A percentile compares a stretch with the other conserved stretches of the same genome.
Conservation (phyloP, 2,329 filamentous ascomycete species). For the Pezicula rhizophila region DNA sequence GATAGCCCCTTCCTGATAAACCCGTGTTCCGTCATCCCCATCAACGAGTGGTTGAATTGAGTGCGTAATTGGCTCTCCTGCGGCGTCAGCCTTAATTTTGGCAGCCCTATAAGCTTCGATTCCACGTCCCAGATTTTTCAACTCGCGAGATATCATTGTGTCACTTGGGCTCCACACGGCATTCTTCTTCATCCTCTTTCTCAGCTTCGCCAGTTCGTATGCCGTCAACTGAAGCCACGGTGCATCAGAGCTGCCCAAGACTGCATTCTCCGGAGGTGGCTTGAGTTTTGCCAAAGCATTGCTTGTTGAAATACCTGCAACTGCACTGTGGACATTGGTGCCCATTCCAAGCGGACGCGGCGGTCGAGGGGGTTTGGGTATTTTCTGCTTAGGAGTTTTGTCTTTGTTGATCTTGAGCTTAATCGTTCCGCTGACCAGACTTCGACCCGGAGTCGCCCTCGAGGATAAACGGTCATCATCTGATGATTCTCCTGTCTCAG, state of each 20-base stretch:
- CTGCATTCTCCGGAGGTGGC: conserved; percentile 54
- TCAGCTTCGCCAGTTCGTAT: conserved; percentile 60
- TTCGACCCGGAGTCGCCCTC: conserved; percentile 17
- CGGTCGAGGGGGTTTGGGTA: conserved; percentile 21
- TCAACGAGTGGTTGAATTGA: conserved; percentile 25
- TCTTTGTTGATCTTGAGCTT: conserved; percentile 23
- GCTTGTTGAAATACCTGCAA: conserved; percentile 30
- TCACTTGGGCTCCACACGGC: conserved; percentile 78
- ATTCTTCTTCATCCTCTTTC: conserved; percentile 90
- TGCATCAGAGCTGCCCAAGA: conserved; percentile 51
- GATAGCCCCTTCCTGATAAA: conserved; percentile 54
- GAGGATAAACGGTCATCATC: conserved; percentile 18
- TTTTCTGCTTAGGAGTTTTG: conserved; percentile 14
- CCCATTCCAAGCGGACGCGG: conserved; percentile 27
- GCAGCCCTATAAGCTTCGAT: conserved; percentile 56
- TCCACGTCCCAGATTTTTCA: conserved; percentile 64
- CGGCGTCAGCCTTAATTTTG: conserved; percentile 58
- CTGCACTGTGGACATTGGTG: conserved; percentile 28
- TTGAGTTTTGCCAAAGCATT: conserved; percentile 35
- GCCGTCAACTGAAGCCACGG: conserved; percentile 62
- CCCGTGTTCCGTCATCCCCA: conserved; percentile 33
- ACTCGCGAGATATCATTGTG: conserved; percentile 77
- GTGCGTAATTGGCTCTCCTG: conserved; percentile 55
- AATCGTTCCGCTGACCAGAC: conserved; percentile 15
- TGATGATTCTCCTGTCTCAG: conserved; percentile 19